Evolutionary conservation across 768 basidiomycete species (phyloP).

Genomic region (Rhodocollybia butyracea): DNA sequence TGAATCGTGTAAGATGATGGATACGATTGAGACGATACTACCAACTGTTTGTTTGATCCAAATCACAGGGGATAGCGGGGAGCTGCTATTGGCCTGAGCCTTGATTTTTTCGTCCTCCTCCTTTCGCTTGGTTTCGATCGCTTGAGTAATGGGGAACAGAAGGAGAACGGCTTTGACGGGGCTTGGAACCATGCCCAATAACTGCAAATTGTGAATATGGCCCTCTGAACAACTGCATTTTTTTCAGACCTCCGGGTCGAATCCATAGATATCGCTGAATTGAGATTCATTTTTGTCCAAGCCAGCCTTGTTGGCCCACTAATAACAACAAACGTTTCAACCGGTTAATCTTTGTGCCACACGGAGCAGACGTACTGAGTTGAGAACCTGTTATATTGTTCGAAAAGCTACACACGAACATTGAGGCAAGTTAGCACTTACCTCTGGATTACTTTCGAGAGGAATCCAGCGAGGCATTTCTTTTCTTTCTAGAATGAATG

Average conservation of each 20-base stretch:
- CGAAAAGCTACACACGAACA: conserved; percentile 3
- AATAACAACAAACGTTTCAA: not conserved
- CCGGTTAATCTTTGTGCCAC: not conserved
- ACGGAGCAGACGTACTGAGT: conserved; percentile 32
- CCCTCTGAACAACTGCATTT: not conserved
- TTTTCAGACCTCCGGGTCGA: conserved; percentile 57
- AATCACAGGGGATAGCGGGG: conserved; percentile 45
- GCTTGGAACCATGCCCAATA: conserved; percentile 64
- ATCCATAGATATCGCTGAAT: conserved; percentile 72
- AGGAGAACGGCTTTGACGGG: conserved; percentile 84
- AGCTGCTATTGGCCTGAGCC: conserved; percentile 48
- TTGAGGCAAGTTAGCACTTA: conserved; percentile 9
- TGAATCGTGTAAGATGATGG: not conserved
- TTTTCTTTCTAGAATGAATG: no score
- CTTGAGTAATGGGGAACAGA: conserved; percentile 71
- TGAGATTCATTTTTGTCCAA: conserved; percentile 44
- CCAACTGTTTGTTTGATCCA: conserved; percentile 91
- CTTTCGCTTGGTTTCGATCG: conserved; percentile 45
- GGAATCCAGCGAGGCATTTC: conserved; percentile 64
- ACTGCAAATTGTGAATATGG: conserved; percentile 32
- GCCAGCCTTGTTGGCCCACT: conserved; percentile 76
- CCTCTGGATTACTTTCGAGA: conserved; percentile 69
- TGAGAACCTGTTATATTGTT: conserved; percentile 37
- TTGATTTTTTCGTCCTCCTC: conserved; percentile 59
- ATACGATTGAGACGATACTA: not conserved